Percentiles rank a stretch among this genome's conserved stretches.
phyloP scores from a whole-genome alignment of 2,329 filamentous ascomycete genomes.

The Tricladium varicosporioides region DNA sequence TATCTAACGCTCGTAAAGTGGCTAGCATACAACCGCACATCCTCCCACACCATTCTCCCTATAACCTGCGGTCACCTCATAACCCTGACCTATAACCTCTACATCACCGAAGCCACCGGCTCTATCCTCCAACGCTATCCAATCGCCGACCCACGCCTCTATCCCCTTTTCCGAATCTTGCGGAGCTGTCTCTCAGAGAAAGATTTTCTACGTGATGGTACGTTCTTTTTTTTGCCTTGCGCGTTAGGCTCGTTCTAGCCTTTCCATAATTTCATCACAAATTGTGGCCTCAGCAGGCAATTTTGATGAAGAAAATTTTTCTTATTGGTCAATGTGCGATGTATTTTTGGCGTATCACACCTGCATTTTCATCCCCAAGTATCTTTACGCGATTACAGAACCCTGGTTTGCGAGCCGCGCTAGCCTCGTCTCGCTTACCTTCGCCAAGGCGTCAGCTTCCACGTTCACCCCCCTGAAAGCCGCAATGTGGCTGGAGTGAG shows the following conservation, averaged over 20 bases:
- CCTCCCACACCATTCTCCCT: slow-evolving; percentile 50
- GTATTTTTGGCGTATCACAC: no score
- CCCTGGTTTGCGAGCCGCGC: no score
- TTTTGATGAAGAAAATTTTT: no score
- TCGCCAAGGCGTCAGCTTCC: no score
- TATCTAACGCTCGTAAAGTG: slow-evolving; percentile 34
- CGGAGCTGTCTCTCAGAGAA: slow-evolving; percentile 32
- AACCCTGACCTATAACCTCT: slow-evolving; percentile 61
- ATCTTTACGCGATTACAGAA: no score
- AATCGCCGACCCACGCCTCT: slow-evolving; percentile 33
- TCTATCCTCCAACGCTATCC: slow-evolving; percentile 12
- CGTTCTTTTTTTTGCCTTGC: slow-evolving; percentile 11
- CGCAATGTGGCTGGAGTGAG: neutral
- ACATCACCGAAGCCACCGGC: slow-evolving; percentile 37
- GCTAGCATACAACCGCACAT: slow-evolving; percentile 54
- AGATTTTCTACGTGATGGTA: slow-evolving; percentile 39
- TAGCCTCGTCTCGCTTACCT: no score
- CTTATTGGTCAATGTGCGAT: no score
- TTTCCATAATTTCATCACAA: neutral
- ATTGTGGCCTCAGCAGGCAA: no score
- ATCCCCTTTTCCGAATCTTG: slow-evolving; percentile 38
- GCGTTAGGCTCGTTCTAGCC: neutral
- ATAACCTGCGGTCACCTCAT: slow-evolving; percentile 51
- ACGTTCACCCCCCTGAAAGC: no score
- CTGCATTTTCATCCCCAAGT: no score